These are phyloP conservation scores for Suhomyces guaymorum DNA, from an alignment of 1,139 yeast genomes.

Conservation along the genomic window DNA sequence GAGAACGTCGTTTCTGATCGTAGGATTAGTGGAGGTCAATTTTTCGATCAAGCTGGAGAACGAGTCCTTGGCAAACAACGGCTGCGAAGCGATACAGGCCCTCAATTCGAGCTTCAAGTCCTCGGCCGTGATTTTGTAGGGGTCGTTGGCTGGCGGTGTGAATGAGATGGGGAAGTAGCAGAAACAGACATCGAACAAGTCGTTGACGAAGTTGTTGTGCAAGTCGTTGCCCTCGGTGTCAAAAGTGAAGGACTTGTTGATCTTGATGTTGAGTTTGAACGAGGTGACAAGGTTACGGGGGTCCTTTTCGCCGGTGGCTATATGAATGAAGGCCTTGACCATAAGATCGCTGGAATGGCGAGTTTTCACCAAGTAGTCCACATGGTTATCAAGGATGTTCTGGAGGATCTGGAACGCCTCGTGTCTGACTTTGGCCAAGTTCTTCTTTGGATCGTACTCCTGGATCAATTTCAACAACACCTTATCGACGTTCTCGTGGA, in stretches of 20 bases:
- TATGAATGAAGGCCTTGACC: conserved; percentile 58
- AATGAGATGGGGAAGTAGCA: conserved; percentile 97
- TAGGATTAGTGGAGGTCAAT: conserved; percentile 76
- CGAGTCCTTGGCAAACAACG: conserved; percentile 68
- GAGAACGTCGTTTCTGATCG: conserved; percentile 75
- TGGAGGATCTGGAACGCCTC: conserved; percentile 56
- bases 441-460: conserved; percentile 60
- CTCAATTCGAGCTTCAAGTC: conserved; percentile 65
- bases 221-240: conserved; percentile 38
- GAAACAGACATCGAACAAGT: conserved; percentile 82
- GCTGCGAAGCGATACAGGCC: conserved; percentile 62
- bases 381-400: conserved; percentile 29
- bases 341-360: conserved; percentile 35
- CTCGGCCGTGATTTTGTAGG: conserved; percentile 75
- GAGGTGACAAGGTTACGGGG: conserved; percentile 81
- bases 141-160: conserved; percentile 89
- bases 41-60: conserved; percentile 82
- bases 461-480: conserved; percentile 44
- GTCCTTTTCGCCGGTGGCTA: conserved; percentile 90
- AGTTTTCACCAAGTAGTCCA: conserved; percentile 16
- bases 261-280: conserved; percentile 54
- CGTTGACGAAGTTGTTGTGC: conserved; percentile 40
- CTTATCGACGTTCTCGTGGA: conserved; percentile 26
- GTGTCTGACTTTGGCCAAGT: conserved; percentile 66
- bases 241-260: conserved; percentile 50